Evolutionary conservation across 108 stramenopile genomes (phyloP), one percentile per base, ranked within the genome.

Genomic region (Epipyxis sp.): DNA sequence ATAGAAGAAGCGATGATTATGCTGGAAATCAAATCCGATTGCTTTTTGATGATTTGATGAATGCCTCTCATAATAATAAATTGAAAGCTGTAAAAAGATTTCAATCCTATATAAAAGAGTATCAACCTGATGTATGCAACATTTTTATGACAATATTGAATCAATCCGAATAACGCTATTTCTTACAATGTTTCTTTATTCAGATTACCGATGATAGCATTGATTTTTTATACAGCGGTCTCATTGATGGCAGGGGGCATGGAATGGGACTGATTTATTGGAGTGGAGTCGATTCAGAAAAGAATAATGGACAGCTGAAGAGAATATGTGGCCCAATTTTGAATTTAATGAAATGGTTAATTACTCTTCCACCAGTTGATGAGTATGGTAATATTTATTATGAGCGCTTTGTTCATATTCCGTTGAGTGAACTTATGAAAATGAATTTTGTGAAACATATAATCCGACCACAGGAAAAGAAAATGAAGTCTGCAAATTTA

Each of bases 1-100:
- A n/a, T n/a, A n/a, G n/a, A n/a, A 50, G 46, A 50, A 50, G 46
- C 46, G 46, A 65, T 74, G 6, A 74, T 37, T 74, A 54, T 74
- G 71, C 71, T 37, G 71, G 27, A 10, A 74, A 74, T 74, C 71
- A 74, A 74, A 32, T 74, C n/a, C 44, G 50, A 6, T 74, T 74
- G 40, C 43, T 74, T 32, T 32, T 74, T 32, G 42, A 32, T 6
- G 71, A 74, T 3, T 74, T 74, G 71, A 74, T 43, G 44, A 74
- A 57, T 57, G 27, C n/a, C 6, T 43, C 27, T 32, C 37, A 74
- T 74, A 3, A 37, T 6, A n/a, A 16, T 10, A 74, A 57, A 39
- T 13, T 74, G 10, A 74, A 74, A 32, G 71, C 46, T 10, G 6
- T 74, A 6, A 10, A 6, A 6, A 3, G 34, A 25, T 74, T 54